phyloP scores from a whole-genome alignment of 495 filamentous ascomycete species.

The Tuber borchii region DNA sequence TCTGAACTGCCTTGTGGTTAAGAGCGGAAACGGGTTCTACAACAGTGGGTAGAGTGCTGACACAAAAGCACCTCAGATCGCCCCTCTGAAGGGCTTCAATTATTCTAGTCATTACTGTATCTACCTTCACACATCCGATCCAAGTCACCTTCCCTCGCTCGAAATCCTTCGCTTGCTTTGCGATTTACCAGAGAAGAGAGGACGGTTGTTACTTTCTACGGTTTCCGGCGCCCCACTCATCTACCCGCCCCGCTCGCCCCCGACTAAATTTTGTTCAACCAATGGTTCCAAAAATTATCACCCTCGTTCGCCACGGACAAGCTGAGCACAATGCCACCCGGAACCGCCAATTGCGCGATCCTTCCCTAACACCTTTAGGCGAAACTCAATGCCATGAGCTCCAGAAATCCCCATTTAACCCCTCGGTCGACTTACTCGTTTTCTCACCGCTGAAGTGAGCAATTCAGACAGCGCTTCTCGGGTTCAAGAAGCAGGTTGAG shows the following conservation, averaged over 20 bases:
- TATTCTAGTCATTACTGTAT: no score
- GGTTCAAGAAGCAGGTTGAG: slow-evolving; percentile 52
- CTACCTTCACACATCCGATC: no score
- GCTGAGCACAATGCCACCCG: slow-evolving; percentile 73
- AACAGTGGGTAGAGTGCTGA: no score
- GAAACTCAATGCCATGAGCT: slow-evolving; percentile 66
- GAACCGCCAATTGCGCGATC: slow-evolving; percentile 74
- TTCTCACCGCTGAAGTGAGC: slow-evolving; percentile 78
- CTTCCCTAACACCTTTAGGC: slow-evolving; percentile 69
- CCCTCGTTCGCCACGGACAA: slow-evolving; percentile 48
- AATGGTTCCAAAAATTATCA: slow-evolving; percentile 34
- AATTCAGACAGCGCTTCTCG: slow-evolving; percentile 68
- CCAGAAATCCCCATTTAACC: slow-evolving; percentile 58
- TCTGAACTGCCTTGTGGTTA: no score
- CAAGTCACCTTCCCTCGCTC: no score
- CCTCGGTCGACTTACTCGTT: slow-evolving; percentile 32
- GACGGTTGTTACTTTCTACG: no score
- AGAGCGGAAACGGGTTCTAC: no score
- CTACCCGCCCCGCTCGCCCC: not conserved
- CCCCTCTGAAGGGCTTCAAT: no score
- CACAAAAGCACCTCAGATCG: no score
- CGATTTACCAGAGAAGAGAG: no score
- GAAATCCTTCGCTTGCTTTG: no score
- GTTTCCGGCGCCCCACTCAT: no score
- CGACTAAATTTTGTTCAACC: not conserved